A percentile compares a stretch with the other conserved stretches of the same genome.
phyloP scores from a whole-genome alignment of 179 eudicot species.

The Silene vulgaris region DNA sequence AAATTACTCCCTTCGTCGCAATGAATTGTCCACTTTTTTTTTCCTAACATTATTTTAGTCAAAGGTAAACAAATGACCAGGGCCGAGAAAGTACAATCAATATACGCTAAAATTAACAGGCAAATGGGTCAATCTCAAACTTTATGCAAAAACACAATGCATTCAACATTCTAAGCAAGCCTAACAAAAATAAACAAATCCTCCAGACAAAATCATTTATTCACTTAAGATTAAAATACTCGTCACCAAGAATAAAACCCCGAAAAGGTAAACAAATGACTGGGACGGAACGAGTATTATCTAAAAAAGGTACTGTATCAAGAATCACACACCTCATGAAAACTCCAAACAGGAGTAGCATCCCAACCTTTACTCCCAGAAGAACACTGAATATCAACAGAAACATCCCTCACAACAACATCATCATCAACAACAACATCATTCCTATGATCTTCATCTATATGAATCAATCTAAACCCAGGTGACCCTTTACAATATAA shows the following conservation, averaged over 20 bases:
- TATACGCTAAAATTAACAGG: too few relatives aligned
- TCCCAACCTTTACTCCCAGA: slow-evolving; percentile 39
- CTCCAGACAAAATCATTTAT: too few relatives aligned
- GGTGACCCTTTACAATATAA: slow-evolving; percentile 85
- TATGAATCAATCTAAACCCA: slow-evolving; percentile 64
- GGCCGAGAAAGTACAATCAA: too few relatives aligned
- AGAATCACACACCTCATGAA: slow-evolving; percentile 57
- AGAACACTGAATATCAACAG: slow-evolving; percentile 64
- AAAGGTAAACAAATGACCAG: too few relatives aligned
- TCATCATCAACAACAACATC: slow-evolving; percentile 53
- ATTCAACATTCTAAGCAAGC: not conserved
- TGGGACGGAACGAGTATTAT: not conserved
- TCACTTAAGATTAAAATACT: too few relatives aligned
- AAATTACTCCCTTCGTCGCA: too few relatives aligned
- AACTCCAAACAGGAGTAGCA: slow-evolving; percentile 56
- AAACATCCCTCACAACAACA: slow-evolving; percentile 51
- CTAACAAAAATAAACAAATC: not conserved
- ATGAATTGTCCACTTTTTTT: too few relatives aligned
- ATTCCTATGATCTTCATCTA: slow-evolving; percentile 52
- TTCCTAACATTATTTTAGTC: too few relatives aligned
- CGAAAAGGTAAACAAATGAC: too few relatives aligned
- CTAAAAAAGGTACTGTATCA: not conserved
- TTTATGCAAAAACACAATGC: not conserved
- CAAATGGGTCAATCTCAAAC: too few relatives aligned
- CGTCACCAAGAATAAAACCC: not conserved